Base-by-base conservation (phyloP, 192 early-diverging fungal genomes). In the Oehlia diaphana region DNA sequence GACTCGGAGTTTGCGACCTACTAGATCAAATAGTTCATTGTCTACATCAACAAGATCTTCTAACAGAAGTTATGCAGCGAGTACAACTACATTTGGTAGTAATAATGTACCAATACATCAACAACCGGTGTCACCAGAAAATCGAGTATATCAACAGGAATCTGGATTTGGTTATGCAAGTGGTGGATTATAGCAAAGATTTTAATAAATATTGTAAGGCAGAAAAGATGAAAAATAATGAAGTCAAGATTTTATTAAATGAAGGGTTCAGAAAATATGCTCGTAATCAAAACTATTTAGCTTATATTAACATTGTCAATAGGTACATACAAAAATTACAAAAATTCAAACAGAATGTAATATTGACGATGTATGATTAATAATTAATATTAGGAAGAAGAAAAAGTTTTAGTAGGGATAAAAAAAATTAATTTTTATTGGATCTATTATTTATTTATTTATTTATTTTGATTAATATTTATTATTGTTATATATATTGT, bases 161-260 rank as follows among this genome's bases (percentile, higher is more conserved):
- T 23, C 72, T 53, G 72, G 71, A 16, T 72, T 74, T 74, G 49
- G 72, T 14, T 74, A 53, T 74, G 72, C 47, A 1, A 58, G 37
- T 42, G 39, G 39, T 10, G 33, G 69, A 8, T 71, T 71, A 47
- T 47, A 42, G 21, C 69, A 58, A 26, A 16, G 9, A n/a, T 37
- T 71, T 71, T 71, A 8, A 39, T n/a, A 7, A 21, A 37, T 39
- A 39, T 33, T 2, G 10, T 47, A 2, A 47, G 2, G 10, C 44
- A 47, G 9, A 47, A 9, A 44, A 8, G 42, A 44, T 44, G 7
- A 44, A 44, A 44, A 31, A 12, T 47, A 47, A 47, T 2, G 44
- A 47, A 5, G 39, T 6, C 39, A 42, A 47, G 44, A 47, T 47
- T 47, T 44, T 42, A 42, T 42, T 42, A 7, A 39, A 42, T 42